These are phyloP conservation scores for Jasminum sambac DNA, from an alignment of 257 asterid species.

Conservation along the genomic window DNA sequence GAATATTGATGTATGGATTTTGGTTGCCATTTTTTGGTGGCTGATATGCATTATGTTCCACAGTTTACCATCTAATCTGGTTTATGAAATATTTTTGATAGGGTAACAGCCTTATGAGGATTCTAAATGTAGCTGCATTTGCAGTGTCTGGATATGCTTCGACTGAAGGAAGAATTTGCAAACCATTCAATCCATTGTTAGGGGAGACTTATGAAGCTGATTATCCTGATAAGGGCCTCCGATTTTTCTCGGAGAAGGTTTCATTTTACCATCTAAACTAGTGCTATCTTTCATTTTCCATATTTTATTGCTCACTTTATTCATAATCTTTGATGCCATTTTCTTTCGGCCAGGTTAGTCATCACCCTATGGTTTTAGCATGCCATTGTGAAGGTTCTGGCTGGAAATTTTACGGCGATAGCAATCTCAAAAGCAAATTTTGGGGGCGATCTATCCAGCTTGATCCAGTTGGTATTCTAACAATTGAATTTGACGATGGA, in stretches of 20 bases:
- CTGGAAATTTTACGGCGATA: conserved; percentile 92
- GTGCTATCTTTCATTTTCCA: conserved; percentile 6
- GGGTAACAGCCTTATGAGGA: conserved; percentile 96
- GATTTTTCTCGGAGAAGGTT: conserved; percentile 95
- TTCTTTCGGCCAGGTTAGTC: conserved; percentile 76
- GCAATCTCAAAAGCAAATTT: conserved; percentile 93
- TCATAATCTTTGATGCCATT: not conserved
- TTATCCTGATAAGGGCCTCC: conserved; percentile 89
- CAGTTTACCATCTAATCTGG: conserved; percentile 7
- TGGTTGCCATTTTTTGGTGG: conserved; percentile 16
- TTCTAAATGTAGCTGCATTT: conserved; percentile 93
- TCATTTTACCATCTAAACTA: conserved; percentile 19
- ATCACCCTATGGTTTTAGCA: conserved; percentile 96
- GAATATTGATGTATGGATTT: not conserved
- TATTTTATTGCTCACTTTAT: not conserved
- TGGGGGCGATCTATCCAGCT: conserved; percentile 99
- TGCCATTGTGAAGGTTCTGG: conserved; percentile 97
- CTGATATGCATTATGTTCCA: conserved; percentile 23
- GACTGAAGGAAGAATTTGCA: conserved; percentile 93
- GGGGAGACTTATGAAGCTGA: conserved; percentile 99
- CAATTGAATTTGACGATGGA: conserved; percentile 95
- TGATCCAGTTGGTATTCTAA: conserved; percentile 85
- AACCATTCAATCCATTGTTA: conserved; percentile 92
- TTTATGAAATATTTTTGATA: conserved; percentile 30
- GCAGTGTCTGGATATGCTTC: conserved; percentile 97